Conservation (phyloP, 805 yeast genomes). For the Saccharomycopsis javanensis region DNA sequence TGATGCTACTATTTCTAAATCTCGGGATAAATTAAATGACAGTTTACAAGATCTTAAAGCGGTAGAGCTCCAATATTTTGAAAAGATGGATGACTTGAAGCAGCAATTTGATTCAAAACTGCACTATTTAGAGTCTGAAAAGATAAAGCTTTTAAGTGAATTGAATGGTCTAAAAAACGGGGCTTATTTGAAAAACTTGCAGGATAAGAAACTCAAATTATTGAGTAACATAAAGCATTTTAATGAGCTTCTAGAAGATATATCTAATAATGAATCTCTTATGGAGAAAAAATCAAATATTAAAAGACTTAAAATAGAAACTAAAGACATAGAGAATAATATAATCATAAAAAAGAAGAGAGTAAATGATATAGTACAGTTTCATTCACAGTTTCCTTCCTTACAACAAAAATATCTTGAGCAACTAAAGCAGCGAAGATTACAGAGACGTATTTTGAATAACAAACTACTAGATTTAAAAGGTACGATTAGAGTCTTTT, state of each 20-base stretch:
- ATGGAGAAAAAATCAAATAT: neutral
- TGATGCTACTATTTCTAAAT: neutral
- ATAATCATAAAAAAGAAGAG: neutral
- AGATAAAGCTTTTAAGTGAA: neutral
- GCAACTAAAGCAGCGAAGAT: neutral
- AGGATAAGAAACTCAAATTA: neutral
- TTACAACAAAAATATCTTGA: neutral
- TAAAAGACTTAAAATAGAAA: neutral
- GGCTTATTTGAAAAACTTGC: neutral
- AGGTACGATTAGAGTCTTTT: slow-evolving; percentile 87
- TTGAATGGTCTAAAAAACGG: neutral
- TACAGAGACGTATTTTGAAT: slow-evolving; percentile 48
- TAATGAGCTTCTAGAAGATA: neutral
- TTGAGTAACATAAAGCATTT: neutral
- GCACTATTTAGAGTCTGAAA: neutral
- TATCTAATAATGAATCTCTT: neutral
- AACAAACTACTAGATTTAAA: slow-evolving; percentile 73
- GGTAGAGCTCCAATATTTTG: neutral
- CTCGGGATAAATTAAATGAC: neutral
- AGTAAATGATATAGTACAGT: neutral
- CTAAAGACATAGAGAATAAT: neutral
- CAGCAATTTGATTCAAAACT: neutral
- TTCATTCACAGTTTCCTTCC: neutral
- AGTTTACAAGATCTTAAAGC: neutral
- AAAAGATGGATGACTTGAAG: neutral